These are phyloP conservation scores for Russula emetica DNA, from an alignment of 768 basidiomycete genomes.

Conservation along the genomic window DNA sequence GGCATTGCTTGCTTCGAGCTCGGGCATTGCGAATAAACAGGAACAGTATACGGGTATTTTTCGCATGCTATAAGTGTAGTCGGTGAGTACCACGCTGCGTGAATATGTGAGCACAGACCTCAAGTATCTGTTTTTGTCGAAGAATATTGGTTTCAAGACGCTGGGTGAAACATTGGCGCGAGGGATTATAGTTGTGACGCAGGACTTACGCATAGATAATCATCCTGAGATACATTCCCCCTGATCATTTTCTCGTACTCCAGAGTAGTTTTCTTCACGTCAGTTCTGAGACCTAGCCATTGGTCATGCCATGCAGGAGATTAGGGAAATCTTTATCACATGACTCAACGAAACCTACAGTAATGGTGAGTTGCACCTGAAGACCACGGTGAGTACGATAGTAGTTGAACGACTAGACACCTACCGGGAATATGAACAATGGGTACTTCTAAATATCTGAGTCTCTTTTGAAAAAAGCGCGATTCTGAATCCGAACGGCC, in stretches of 20 bases:
- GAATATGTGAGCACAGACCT: conserved; percentile 5
- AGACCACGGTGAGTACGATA: not conserved
- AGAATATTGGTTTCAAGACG: not conserved
- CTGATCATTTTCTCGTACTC: conserved; percentile 3
- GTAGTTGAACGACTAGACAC: not conserved
- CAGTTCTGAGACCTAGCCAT: conserved; percentile 14
- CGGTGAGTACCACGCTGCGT: not conserved
- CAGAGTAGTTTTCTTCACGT: not conserved
- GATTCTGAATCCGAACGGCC: not conserved
- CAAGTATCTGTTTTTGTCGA: not conserved
- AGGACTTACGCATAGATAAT: conserved; percentile 6
- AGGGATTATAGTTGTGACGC: not conserved
- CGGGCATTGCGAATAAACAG: too few species aligned
- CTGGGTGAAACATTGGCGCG: not conserved
- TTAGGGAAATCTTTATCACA: not conserved
- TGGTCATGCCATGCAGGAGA: not conserved
- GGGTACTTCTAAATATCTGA: conserved; percentile 5
- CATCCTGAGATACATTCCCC: conserved; percentile 1
- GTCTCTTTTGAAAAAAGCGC: conserved; percentile 1
- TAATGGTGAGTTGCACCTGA: not conserved
- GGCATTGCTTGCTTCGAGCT: too few species aligned
- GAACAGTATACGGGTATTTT: too few species aligned
- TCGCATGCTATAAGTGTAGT: conserved; percentile 14
- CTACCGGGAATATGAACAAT: not conserved
- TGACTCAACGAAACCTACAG: conserved; percentile 1